A percentile compares a stretch with the other conserved stretches of the same genome.
These are phyloP conservation scores for Epithele typhae DNA, from an alignment of 768 basidiomycete genomes.

Conservation along the genomic window DNA sequence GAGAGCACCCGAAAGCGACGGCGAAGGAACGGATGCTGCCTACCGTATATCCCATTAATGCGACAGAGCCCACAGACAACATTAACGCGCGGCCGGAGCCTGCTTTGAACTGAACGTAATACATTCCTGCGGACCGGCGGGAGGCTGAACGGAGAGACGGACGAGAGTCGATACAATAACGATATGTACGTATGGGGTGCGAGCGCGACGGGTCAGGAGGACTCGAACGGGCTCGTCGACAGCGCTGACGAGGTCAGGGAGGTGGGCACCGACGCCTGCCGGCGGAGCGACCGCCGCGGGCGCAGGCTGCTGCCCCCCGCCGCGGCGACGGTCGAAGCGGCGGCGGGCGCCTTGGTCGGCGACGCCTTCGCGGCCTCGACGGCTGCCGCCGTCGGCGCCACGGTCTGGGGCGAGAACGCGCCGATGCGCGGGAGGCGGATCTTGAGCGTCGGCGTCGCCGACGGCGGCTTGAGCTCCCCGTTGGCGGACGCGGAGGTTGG, in stretches of 20 bases:
- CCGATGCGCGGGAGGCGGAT: conserved; percentile 25
- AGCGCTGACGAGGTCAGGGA: conserved; percentile 15
- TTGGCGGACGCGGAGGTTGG: conserved; percentile 8
- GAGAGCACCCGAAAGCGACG: too few relatives aligned
- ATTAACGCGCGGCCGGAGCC: too few relatives aligned
- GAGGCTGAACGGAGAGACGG: too few relatives aligned
- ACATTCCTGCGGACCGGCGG: too few relatives aligned
- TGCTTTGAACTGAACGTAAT: too few relatives aligned
- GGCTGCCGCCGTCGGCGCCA: not conserved
- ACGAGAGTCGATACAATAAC: conserved; percentile 17
- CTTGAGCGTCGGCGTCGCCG: conserved; percentile 24
- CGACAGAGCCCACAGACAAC: too few relatives aligned
- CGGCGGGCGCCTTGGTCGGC: conserved; percentile 7
- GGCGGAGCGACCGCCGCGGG: conserved; percentile 18
- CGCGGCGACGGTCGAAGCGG: not conserved
- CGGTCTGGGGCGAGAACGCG: conserved; percentile 10
- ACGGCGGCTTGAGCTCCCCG: conserved; percentile 10
- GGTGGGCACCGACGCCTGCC: conserved; percentile 17
- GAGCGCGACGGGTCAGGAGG: conserved; percentile 1
- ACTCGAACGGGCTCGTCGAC: conserved; percentile 7
- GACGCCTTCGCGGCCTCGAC: conserved; percentile 9
- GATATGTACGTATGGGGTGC: too few relatives aligned
- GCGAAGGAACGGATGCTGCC: too few relatives aligned
- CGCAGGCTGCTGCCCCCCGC: too few relatives aligned
- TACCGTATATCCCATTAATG: too few relatives aligned